Evolutionary conservation across 2,329 filamentous ascomycete species (phyloP), one percentile per base, ranked within the genome.

Genomic region (Colletotrichum sp.): DNA sequence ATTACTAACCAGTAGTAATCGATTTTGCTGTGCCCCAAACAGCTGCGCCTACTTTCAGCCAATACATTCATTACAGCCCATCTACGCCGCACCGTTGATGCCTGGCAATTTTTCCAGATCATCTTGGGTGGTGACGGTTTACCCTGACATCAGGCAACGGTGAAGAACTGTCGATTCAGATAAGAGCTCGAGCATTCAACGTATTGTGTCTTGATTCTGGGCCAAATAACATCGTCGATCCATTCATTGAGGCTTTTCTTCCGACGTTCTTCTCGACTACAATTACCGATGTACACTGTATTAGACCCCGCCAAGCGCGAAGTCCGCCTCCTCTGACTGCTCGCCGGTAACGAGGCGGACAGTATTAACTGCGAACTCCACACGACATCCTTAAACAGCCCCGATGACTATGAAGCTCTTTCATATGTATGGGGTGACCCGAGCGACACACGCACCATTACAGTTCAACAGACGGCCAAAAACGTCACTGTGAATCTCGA

Each of bases 151-250:
- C n/a, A 48, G n/a, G 43, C 43, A 13, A 4, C 5, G 18, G n/a
- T 10, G n/a, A 48, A 48, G n/a, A 21, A 21, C 3, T 48, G 43
- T 48, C 43, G 43, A 21, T 48, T 4, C n/a, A 48, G 4, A 21
- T 7, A 13, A 48, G 43, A 48, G 4, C 1, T 3, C n/a, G 1
- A 48, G 10, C n/a, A 4, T n/a, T 48, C n/a, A 48, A 48, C 6
- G 1, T 4, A 48, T 48, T 13, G 2, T 21, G 0, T 21, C 0
- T 21, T 21, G 43, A 48, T 4, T 12, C 4, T 48, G 18, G 0
- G 7, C n/a, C 18, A 21, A 8, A 21, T 10, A 21, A 3, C 10
- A 4, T 48, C 0, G 4, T 48, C 6, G 6, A 48, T 21, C n/a
- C 10, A 0, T 48, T 13, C 43, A 4, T 48, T 21, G n/a, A 48